phyloP scores from a whole-genome alignment of 441 rosid species.

The Populus tomentosa region DNA sequence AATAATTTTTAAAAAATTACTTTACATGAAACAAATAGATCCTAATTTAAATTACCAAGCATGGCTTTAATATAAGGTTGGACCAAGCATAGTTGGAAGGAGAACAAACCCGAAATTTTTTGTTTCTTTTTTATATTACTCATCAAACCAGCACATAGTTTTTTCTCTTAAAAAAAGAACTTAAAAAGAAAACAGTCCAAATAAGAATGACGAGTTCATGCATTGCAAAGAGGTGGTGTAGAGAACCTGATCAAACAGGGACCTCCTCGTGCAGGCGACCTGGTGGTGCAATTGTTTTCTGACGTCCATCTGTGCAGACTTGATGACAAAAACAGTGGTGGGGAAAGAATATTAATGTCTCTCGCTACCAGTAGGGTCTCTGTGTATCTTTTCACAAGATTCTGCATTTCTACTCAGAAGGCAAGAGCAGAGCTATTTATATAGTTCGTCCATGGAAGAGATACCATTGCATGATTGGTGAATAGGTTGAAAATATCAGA shows the following conservation, averaged over 20 bases:
- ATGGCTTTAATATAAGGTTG: too few relatives aligned
- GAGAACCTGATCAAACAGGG: constrained; percentile 63
- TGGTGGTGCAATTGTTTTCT: constrained; percentile 37
- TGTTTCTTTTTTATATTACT: not conserved
- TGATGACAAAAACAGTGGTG: not conserved
- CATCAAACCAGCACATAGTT: too few relatives aligned
- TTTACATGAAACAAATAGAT: too few relatives aligned
- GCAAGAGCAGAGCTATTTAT: not conserved
- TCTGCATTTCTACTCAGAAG: too few relatives aligned
- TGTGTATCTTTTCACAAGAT: too few relatives aligned
- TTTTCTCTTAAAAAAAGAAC: too few relatives aligned
- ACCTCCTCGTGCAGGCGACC: constrained; percentile 38
- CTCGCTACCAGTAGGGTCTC: too few relatives aligned
- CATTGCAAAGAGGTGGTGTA: not conserved
- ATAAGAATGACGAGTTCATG: not conserved
- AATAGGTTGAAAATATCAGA: not conserved
- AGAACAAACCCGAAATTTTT: not conserved
- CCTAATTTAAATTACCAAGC: too few relatives aligned
- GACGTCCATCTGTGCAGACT: constrained; percentile 27
- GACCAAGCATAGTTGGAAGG: too few relatives aligned
- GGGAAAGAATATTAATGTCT: not conserved
- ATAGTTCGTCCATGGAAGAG: constrained; percentile 2
- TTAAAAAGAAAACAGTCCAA: not conserved
- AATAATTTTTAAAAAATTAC: too few relatives aligned
- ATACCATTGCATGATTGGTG: not conserved